Evolutionary conservation across 2,329 filamentous ascomycete genomes (phyloP), one percentile per base, ranked within the genome.

Genomic region (Aspergillus intermedius): DNA sequence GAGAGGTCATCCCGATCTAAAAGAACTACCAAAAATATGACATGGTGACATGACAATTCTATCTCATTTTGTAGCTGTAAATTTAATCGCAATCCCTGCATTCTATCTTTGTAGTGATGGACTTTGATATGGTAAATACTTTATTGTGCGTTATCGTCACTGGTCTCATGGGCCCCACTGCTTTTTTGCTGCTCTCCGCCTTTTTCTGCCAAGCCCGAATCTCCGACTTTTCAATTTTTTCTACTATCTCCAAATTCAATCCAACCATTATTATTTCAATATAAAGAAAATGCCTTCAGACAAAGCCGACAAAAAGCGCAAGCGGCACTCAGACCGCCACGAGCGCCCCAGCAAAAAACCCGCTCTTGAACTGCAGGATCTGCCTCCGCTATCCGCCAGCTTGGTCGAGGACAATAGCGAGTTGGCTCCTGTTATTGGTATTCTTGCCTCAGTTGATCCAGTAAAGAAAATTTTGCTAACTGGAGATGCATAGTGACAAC

Each of bases 381-480:
- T 68, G 22, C 61, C 69, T 25, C 64, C 69, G 25, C 65, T 78
- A 37, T 67, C 65, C 42, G 70, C 77, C 42, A 70, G 73, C 51
- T 60, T 76, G 39, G 55, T 77, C 42, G 67, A 75, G 51, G 75
- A 76, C 55, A 62, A 72, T 49, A 72, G 71, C 57, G 68, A 69
- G 48, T 64, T 75, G 54, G 71, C 71, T 51, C 77, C 77, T 40
- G 66, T 78, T 23, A 68, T 79, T 50, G 71, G 77, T 79, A 70
- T 56, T 67, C 21, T 23, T 22, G 9, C 19, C 15, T 37, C 12
- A 22, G 37, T 19, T 13, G 10, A 44, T 48, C 15, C n/a, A 28
- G 9, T 21, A 40, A 25, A 7, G n/a, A 21, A 41, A 21, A 41
- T 3, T 8, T 3, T 13, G 12, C 12, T 21, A 41, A 21, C 7